Base-by-base conservation (phyloP, 768 basidiomycete species). In the Tubosaeta brunneosetosa region DNA sequence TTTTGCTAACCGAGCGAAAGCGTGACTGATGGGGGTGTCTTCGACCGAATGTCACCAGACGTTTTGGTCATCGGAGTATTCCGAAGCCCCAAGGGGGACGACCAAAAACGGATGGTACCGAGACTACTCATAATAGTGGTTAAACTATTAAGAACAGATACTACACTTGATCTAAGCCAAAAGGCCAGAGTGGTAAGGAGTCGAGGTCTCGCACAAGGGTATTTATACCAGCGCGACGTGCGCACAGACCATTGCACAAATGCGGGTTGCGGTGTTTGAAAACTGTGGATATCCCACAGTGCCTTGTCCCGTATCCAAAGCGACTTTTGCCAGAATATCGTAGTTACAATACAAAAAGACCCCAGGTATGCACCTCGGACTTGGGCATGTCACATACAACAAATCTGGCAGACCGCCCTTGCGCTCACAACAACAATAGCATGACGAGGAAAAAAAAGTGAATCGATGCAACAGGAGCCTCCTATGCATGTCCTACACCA, bases 101-200 rank as follows among this genome's bases (percentile, higher is more conserved):
- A n/a, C n/a, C n/a, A n/a, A n/a, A n/a, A n/a, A n/a, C n/a, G n/a
- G n/a, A n/a, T n/a, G n/a, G n/a, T n/a, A n/a, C n/a, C n/a, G n/a
- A n/a, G n/a, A n/a, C n/a, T n/a, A n/a, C 66, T 66, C 75, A 77
- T 79, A 77, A 78, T 77, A 79, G 78, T 76, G 76, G 77, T 68
- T 79, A 69, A 57, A 72, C 77, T 81, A 74, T 76, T 74, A 80
- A 82, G 79, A 82, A 82, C 80, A 82, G 81, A 82, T 83, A 82
- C 82, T 83, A 82, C 82, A 82, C 82, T 82, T 83, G 81, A 82
- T 83, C 81, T 82, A 81, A 82, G 80, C 81, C 81, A 81, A 79
- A 77, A 79, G 79, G 79, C 79, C 78, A 66, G 57, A 59, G 55
- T 63, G 58, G 59, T 57, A 49, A 61, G 32, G 61, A 59, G 42